Evolutionary conservation across 306 rosid species (phyloP), one percentile per base, ranked within the genome.

Genomic region (Ziziphus jujuba): DNA sequence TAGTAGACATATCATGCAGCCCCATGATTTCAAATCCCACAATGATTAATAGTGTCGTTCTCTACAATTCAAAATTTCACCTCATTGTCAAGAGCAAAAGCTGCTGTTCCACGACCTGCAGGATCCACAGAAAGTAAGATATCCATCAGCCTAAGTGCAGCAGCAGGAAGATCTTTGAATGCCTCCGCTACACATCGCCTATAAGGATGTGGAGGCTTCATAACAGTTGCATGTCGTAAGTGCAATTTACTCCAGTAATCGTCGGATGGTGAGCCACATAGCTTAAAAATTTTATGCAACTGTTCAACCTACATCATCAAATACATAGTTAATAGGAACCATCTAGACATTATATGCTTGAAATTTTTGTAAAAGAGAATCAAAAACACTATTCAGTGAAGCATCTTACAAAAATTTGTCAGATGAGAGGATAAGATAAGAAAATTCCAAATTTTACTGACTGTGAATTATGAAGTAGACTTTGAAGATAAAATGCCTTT

Each of bases 181-280:
- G 89, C 79, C 72, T 87, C 98, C 7, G 80, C 78, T 52, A 92
- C 61, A 79, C 90, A 84, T 24, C 81, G 80, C 72, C 89, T 82
- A 66, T 92, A 92, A 74, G 85, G 91, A 67, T 81, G 97, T 16
- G 96, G 90, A 17, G 95, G 91, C 84, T 74, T 83, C 84, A 92
- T 88, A 50, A 69, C 84, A 56, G 95, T 70, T 59, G 93, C 78
- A 73, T 80, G 81, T 43, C 87, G 80, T 49, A 69, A 71, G 78
- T 84, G 77, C 74, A 88, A 70, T 74, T 80, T 88, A 28, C 63
- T 79, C 97, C 98, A 90, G 66, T 92, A 92, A 57, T 90, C 96
- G 40, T 87, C 91, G 12, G 96, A 66, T 45, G 98, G 98, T 21
- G 98, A 92, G 59, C 97, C 98, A 80, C 98, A 92, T 31, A 92